These are phyloP conservation scores for Multifurca ochricompacta DNA, from an alignment of 768 basidiomycete genomes.

Conservation along the genomic window DNA sequence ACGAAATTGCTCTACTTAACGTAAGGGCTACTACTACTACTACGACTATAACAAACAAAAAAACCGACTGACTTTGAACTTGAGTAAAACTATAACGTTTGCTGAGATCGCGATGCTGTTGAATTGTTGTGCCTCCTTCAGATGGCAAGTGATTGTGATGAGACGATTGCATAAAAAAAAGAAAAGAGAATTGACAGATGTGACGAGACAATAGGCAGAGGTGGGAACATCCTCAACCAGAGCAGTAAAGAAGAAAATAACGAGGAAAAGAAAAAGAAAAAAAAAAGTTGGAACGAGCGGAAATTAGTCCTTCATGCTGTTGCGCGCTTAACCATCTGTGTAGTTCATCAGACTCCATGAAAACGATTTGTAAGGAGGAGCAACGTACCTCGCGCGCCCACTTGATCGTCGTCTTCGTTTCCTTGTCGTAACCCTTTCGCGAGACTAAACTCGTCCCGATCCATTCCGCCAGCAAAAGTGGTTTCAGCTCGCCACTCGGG, in stretches of 20 bases:
- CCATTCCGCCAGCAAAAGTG: constrained; percentile 73
- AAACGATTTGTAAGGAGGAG: neutral
- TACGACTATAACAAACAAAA: constrained; percentile 9
- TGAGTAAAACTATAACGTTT: constrained; percentile 19
- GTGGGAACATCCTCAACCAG: constrained; percentile 18
- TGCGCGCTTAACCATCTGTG: constrained; percentile 71
- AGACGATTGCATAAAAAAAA: constrained; percentile 10
- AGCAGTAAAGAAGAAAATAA: neutral
- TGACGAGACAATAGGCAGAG: constrained; percentile 11
- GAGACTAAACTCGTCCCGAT: constrained; percentile 62
- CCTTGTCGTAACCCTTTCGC: constrained; percentile 63
- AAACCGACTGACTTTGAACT: constrained; percentile 8
- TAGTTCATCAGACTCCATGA: neutral
- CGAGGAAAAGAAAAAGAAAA: neutral
- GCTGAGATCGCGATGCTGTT: constrained; percentile 21
- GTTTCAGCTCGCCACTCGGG: constrained; percentile 74
- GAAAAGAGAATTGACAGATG: constrained; percentile 33
- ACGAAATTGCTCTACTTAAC: constrained; percentile 12
- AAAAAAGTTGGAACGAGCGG: neutral
- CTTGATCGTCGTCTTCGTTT: constrained; percentile 82
- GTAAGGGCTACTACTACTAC: constrained; percentile 16
- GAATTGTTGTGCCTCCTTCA: constrained; percentile 62
- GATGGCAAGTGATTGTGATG: constrained; percentile 39
- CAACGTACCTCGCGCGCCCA: constrained; percentile 84
- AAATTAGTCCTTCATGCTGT: constrained; percentile 30